phyloP scores from a whole-genome alignment of 148 eudicot genomes.

The Rhododendron ovatum region DNA sequence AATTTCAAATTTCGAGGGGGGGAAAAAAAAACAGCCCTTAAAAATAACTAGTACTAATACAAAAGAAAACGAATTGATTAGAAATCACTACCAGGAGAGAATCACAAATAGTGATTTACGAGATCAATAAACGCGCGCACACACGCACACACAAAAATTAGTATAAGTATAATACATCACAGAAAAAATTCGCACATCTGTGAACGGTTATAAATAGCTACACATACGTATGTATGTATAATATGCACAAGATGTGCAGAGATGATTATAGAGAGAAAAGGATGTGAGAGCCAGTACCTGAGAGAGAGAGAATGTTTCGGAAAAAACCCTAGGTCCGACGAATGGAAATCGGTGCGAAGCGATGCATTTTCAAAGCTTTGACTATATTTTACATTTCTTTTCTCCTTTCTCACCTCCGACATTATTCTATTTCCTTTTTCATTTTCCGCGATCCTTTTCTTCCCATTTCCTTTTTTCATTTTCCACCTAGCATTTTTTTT shows the following conservation, averaged over 20 bases:
- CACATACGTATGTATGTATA: background rate
- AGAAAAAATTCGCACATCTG: background rate
- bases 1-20: background rate
- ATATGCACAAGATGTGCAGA: background rate
- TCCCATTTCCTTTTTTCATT: background rate
- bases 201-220: background rate
- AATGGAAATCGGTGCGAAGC: background rate
- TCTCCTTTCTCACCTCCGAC: background rate
- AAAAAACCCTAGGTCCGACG: background rate
- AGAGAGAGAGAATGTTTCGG: background rate
- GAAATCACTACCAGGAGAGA: too few relatives aligned
- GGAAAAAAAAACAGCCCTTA: background rate
- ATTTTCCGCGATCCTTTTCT: background rate
- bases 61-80: background rate
- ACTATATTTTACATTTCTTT: too few relatives aligned
- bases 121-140: too few relatives aligned
- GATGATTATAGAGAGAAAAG: background rate
- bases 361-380: background rate
- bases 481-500: too few relatives aligned
- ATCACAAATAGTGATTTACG: too few relatives aligned
- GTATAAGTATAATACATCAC: background rate
- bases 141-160: too few relatives aligned
- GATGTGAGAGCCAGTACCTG: background rate
- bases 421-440: background rate
- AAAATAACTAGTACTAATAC: background rate